A percentile compares a stretch with the other conserved stretches of the same genome.
Evolutionary conservation across 768 basidiomycete species (phyloP).

Genomic region (Boletus tylopilopsis): DNA sequence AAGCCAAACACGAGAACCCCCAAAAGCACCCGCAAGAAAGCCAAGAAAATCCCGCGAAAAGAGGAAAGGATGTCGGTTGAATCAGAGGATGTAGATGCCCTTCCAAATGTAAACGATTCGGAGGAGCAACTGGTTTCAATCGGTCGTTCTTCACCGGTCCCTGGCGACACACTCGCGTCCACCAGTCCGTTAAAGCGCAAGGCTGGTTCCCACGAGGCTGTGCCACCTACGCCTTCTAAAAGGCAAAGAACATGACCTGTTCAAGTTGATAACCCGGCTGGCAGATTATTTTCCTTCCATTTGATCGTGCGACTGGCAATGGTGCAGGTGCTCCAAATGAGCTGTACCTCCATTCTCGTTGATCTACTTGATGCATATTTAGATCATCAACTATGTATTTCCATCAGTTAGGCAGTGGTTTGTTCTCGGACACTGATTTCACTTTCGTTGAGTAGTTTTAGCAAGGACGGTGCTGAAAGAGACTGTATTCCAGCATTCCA

Average conservation of each 20-base stretch:
- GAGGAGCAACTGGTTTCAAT: no score
- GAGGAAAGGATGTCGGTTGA: constrained; percentile 15
- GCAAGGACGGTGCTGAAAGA: background rate
- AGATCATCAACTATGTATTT: no score
- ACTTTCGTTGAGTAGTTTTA: no score
- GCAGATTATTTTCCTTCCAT: background rate
- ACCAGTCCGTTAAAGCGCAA: constrained; percentile 23
- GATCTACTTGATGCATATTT: no score
- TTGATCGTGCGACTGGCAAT: background rate
- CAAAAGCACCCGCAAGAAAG: constrained; percentile 28
- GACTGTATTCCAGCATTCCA: constrained; percentile 9
- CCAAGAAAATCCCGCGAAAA: constrained; percentile 7
- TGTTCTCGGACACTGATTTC: background rate
- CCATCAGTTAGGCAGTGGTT: background rate
- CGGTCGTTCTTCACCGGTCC: background rate
- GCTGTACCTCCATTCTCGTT: background rate
- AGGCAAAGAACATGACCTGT: constrained; percentile 6
- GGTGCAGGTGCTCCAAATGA: background rate
- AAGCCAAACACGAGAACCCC: constrained; percentile 21
- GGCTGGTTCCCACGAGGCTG: background rate
- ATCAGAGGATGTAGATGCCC: constrained; percentile 28
- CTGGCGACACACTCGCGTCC: no score
- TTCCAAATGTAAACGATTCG: constrained; percentile 20
- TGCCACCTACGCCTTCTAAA: constrained; percentile 19
- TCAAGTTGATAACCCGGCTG: no score